Evolutionary conservation across 148 eudicot species (phyloP).

Genomic region (Chenopodium album): DNA sequence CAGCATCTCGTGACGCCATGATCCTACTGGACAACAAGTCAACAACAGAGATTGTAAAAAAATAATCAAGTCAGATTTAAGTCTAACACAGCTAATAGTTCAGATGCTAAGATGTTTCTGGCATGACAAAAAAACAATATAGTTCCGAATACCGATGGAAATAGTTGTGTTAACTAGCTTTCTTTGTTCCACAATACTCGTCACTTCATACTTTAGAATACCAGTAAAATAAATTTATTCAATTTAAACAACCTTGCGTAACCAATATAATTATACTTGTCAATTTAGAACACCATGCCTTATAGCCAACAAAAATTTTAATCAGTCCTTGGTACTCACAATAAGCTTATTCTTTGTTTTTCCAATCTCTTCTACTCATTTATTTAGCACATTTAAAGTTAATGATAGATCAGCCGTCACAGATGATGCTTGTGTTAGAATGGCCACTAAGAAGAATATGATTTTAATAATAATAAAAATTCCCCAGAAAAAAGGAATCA

Average conservation of each 20-base stretch:
- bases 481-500: background rate
- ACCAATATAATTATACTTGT: background rate
- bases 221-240: too few species aligned
- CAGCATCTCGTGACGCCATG: constrained; percentile 47
- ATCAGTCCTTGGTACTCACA: background rate
- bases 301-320: background rate
- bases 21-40: constrained; percentile 14
- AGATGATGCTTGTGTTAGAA: background rate
- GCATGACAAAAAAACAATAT: background rate
- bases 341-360: background rate
- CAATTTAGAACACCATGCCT: background rate
- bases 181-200: background rate
- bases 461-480: background rate
- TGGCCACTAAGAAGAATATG: background rate
- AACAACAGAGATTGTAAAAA: background rate
- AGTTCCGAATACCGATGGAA: background rate
- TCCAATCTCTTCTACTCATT: constrained; percentile 1
- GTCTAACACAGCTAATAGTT: background rate
- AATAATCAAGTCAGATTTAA: constrained; percentile 14
- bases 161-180: background rate
- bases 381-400: background rate
- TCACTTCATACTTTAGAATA: background rate
- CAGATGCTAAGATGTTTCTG: background rate
- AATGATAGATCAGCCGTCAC: background rate
- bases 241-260: too few species aligned